These are phyloP conservation scores for Hanseniaspora nectarophila DNA, from an alignment of 805 yeast species.

Conservation along the genomic window DNA sequence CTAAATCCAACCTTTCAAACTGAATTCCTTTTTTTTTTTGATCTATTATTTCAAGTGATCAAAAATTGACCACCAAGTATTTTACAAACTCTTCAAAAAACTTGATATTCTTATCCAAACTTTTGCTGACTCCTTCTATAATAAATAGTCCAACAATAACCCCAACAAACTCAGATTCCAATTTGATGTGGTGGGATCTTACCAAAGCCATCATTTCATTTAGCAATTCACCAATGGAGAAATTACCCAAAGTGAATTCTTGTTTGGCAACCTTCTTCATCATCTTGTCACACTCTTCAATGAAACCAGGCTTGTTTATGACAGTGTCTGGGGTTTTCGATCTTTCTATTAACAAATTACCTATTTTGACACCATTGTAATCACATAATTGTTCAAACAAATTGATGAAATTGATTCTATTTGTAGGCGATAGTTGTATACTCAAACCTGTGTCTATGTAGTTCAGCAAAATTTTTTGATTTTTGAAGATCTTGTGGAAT, in stretches of 20 bases:
- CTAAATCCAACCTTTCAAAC: neutral
- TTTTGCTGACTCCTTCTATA: slow-evolving; percentile 91
- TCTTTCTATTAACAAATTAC: slow-evolving; percentile 88
- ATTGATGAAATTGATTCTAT: slow-evolving; percentile 77
- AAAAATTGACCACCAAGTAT: slow-evolving; percentile 2
- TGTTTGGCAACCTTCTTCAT: slow-evolving; percentile 71
- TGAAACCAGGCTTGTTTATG: slow-evolving; percentile 70
- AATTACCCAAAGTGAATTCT: slow-evolving; percentile 84
- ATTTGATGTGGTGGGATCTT: slow-evolving; percentile 82
- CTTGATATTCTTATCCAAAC: slow-evolving; percentile 83
- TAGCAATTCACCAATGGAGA: slow-evolving; percentile 80
- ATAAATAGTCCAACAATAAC: slow-evolving; percentile 87
- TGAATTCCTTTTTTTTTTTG: neutral
- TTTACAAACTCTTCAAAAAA: slow-evolving; percentile 86
- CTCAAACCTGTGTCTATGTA: slow-evolving; percentile 89
- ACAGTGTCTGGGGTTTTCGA: slow-evolving; percentile 92
- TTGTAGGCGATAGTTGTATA: slow-evolving; percentile 68
- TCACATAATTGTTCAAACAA: slow-evolving; percentile 77
- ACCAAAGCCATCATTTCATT: slow-evolving; percentile 87
- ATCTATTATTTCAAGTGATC: neutral
- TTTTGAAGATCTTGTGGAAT: slow-evolving; percentile 17
- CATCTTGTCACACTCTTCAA: slow-evolving; percentile 70
- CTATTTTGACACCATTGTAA: slow-evolving; percentile 90
- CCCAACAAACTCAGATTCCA: slow-evolving; percentile 94
- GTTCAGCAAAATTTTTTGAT: slow-evolving; percentile 57